Conservation (phyloP, 2,329 filamentous ascomycete genomes). For the Bertia moriformis region DNA sequence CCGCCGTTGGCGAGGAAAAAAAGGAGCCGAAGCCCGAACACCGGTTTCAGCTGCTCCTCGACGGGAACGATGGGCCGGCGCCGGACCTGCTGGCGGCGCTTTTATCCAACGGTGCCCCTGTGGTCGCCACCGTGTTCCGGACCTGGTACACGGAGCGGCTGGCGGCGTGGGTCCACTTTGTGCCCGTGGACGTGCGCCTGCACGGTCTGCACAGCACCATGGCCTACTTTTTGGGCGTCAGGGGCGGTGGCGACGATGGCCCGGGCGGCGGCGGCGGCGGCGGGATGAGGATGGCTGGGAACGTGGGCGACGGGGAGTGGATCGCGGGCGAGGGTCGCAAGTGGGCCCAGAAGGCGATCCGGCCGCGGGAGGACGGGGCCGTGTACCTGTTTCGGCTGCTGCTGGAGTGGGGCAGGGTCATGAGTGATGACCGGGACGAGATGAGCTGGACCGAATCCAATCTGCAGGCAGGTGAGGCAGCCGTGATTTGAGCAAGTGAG, state of each 20-base stretch:
- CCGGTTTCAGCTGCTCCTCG: constrained; percentile 59
- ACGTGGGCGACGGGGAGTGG: constrained; percentile 39
- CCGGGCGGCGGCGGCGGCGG: constrained; percentile 22
- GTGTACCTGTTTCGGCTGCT: constrained; percentile 67
- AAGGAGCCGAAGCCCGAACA: constrained; percentile 29
- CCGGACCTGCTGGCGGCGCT: constrained; percentile 44
- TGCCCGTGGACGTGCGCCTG: constrained; percentile 60
- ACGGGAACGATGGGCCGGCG: constrained; percentile 53
- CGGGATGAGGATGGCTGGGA: constrained; percentile 28
- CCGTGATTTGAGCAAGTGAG: too few relatives aligned
- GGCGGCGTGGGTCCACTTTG: constrained; percentile 66
- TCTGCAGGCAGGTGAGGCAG: too few relatives aligned
- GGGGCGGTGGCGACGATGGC: constrained; percentile 20
- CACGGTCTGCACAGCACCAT: constrained; percentile 62
- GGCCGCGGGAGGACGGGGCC: constrained; percentile 65
- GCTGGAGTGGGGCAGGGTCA: constrained; percentile 61
- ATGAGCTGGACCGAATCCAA: constrained; percentile 10
- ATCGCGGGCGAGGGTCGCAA: constrained; percentile 51
- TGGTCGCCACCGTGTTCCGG: constrained; percentile 59
- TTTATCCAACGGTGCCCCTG: constrained; percentile 50
- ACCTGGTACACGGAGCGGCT: constrained; percentile 69
- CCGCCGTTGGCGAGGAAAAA: too few relatives aligned
- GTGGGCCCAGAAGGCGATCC: constrained; percentile 49
- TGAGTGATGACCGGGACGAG: constrained; percentile 41
- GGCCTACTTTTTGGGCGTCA: constrained; percentile 56